Conservation (phyloP, 768 basidiomycete genomes). For the Gyrodon lividus region DNA sequence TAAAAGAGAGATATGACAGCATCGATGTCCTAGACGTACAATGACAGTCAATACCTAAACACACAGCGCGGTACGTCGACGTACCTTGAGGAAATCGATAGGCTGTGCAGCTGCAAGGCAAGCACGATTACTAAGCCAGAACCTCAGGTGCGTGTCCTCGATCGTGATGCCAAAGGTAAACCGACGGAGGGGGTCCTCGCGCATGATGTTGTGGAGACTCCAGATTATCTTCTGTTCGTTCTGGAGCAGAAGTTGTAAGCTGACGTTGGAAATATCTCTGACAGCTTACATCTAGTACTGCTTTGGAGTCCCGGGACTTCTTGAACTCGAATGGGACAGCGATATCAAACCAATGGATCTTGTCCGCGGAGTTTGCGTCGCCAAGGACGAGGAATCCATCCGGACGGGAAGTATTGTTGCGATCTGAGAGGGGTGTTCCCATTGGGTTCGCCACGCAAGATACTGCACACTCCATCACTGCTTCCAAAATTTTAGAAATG, state of each 20-base stretch:
- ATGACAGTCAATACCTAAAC: not conserved
- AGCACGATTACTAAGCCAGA: constrained; percentile 23
- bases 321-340: constrained; percentile 8
- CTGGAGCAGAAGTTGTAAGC: constrained; percentile 1
- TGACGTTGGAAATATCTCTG: not conserved
- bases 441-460: not conserved
- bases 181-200: constrained; percentile 24
- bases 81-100: constrained; percentile 3
- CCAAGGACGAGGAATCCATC: not conserved
- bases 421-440: not conserved
- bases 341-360: constrained; percentile 11
- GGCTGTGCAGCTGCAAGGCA: not conserved
- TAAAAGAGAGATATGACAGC: constrained; percentile 7
- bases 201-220: constrained; percentile 27
- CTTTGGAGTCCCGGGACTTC: not conserved
- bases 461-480: not conserved
- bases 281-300: not conserved
- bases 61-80: not conserved
- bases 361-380: not conserved
- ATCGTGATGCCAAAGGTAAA: constrained; percentile 30
- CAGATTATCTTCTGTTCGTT: constrained; percentile 24
- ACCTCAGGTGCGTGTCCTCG: constrained; percentile 21
- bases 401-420: constrained; percentile 2
- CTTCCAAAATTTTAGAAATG: not conserved
- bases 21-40: constrained; percentile 3